Evolutionary conservation across 352 stramenopile genomes (phyloP).

Genomic region (Globisporangium middletonii): DNA sequence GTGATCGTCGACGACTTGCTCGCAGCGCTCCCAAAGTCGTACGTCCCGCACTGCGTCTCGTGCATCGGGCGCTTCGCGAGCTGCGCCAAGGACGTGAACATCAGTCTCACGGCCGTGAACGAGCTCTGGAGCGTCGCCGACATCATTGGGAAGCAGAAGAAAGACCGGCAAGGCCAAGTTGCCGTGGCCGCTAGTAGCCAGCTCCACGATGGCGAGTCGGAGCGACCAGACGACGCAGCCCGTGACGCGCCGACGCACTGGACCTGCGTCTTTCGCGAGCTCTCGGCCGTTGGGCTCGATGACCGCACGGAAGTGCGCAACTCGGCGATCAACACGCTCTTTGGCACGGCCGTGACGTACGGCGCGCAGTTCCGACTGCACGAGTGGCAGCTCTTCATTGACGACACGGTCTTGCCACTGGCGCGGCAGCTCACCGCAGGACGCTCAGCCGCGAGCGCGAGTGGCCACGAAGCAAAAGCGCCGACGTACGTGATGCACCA

Average conservation of each 20-base stretch:
- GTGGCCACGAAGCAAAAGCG: not conserved
- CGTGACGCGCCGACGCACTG: conserved; percentile 26
- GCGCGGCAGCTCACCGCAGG: conserved; percentile 34
- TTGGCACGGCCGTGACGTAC: conserved; percentile 95
- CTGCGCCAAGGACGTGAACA: conserved; percentile 95
- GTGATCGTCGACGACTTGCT: conserved; percentile 97
- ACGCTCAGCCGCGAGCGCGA: not conserved
- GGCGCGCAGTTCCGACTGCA: conserved; percentile 86
- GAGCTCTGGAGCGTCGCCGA: conserved; percentile 94
- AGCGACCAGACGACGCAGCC: not conserved
- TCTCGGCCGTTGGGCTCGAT: conserved; percentile 89
- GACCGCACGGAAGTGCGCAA: conserved; percentile 93
- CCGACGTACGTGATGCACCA: conserved; percentile 89
- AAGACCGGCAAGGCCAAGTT: not conserved
- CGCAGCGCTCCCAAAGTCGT: conserved; percentile 70
- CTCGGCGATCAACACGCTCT: conserved; percentile 96
- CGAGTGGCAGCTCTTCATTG: conserved; percentile 93
- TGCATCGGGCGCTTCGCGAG: conserved; percentile 94
- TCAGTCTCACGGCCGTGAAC: conserved; percentile 95
- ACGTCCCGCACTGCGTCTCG: conserved; percentile 75
- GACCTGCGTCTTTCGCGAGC: conserved; percentile 69
- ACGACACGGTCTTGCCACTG: conserved; percentile 92
- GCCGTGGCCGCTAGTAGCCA: no score
- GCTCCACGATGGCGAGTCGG: no score
- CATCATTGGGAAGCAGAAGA: conserved; percentile 64